Base-by-base conservation (phyloP, 495 filamentous ascomycete genomes). In the Penicillium coffeae region DNA sequence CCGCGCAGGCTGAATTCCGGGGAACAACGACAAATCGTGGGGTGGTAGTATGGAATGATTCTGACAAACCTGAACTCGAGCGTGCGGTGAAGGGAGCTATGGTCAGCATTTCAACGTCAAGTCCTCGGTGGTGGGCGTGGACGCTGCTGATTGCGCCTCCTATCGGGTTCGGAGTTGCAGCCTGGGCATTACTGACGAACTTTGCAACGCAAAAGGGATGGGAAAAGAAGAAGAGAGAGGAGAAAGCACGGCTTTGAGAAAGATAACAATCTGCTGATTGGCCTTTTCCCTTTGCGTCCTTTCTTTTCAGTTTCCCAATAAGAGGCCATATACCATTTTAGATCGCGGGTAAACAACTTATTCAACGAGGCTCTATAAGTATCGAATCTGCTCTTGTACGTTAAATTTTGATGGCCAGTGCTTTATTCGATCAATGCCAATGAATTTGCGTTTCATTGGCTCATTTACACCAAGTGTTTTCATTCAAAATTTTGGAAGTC, bases 1-100 rank as follows among this genome's bases (percentile, higher is more conserved):
- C 88, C 37, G 72, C 71, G 58, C 71, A 87, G 69, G 83, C 81
- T 32, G 71, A 85, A 72, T 78, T 70, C 45, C 70, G 86, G 38
- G 82, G 87, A 9, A 63, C 63, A 44, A 73, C 73, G 25, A 67
- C 63, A 48, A 64, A 67, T 44, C 66, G 74, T 18, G 93, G 93
- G 0, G 77, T 86, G 10, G 87, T 95, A 35, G 79, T 97, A 12
- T 85, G 83, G 84, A 98, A 98, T 75, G 91, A 96, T 73, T 79
- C 77, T 2, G 81, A 75, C 19, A 81, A 68, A 59, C 81, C 79
- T 32, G 79, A 89, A 42, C 60, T 97, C 58, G 73, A 76, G 65
- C 52, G 44, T 34, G 83, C 89, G 60, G 69, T 97, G 1, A 66
- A 70, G 44, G 70, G 64, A 48, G 84, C 82, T 6, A 78, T 94